Conservation (phyloP, 768 basidiomycete genomes). For the Boletus subparvulus region DNA sequence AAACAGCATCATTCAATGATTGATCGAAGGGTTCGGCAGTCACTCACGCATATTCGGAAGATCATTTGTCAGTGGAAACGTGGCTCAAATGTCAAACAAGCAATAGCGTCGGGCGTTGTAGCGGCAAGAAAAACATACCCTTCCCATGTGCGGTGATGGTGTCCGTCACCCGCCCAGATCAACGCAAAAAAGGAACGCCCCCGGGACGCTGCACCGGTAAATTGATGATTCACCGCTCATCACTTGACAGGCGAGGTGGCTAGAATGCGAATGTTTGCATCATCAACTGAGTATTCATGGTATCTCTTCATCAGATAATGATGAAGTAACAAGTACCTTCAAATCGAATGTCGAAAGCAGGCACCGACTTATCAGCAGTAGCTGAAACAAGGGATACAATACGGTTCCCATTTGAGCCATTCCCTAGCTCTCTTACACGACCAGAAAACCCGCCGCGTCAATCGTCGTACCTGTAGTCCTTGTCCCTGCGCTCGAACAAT, state of each 20-base stretch:
- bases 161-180: not conserved
- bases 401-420: not conserved
- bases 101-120: not conserved
- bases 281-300: not conserved
- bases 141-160: not conserved
- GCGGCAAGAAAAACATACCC: not conserved
- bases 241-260: not conserved
- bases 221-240: not conserved
- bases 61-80: not conserved
- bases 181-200: too few relatives aligned
- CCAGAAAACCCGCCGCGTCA: not conserved
- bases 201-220: not conserved
- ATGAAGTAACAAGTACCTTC: not conserved
- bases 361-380: not conserved
- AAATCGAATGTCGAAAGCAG: not conserved
- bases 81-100: not conserved
- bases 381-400: slow-evolving; percentile 4
- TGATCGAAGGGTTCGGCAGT: not conserved
- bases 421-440: not conserved
- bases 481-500: not conserved
- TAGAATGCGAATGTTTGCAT: not conserved
- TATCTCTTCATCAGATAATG: not conserved
- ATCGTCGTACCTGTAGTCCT: slow-evolving; percentile 5
- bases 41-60: too few relatives aligned
- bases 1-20: slow-evolving; percentile 5